Evolutionary conservation across 257 asterid species (phyloP).

Genomic region (Jacaranda mimosifolia): DNA sequence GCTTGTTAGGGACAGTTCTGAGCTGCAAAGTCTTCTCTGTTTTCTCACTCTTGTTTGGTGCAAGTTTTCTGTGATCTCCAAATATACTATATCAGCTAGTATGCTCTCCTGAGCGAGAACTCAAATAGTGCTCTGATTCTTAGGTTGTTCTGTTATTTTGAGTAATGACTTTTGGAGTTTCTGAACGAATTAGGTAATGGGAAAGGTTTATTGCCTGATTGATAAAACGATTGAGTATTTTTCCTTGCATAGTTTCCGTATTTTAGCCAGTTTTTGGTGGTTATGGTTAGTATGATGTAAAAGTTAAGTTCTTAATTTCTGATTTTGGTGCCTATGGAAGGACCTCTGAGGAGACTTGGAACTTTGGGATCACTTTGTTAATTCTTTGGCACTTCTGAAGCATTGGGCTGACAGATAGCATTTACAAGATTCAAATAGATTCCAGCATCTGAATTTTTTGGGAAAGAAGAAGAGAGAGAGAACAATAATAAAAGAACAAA

Average conservation of each 20-base stretch:
- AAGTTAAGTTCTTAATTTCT: neutral
- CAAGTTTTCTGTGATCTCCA: neutral
- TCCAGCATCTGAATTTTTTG: conserved; percentile 11
- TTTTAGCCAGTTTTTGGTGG: conserved; percentile 11
- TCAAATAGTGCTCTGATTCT: conserved; percentile 17
- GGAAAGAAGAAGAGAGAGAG: neutral
- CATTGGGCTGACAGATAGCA: neutral
- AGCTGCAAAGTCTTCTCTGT: conserved; percentile 4
- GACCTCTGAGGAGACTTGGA: conserved; percentile 10
- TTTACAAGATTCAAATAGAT: neutral
- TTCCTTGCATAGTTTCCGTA: neutral
- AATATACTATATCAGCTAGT: too few relatives aligned
- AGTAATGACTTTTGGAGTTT: conserved; percentile 10
- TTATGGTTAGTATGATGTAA: neutral
- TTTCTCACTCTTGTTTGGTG: neutral
- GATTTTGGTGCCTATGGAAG: neutral
- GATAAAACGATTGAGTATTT: conserved; percentile 6
- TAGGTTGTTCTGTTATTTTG: conserved; percentile 2
- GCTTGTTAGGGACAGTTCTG: conserved; percentile 1
- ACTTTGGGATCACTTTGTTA: neutral
- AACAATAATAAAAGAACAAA: too few relatives aligned
- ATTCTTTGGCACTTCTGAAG: neutral
- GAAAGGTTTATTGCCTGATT: neutral
- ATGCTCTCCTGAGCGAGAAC: neutral
- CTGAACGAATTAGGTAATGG: neutral